Conservation (phyloP, 768 basidiomycete species). For the Daedaleopsis nitida region DNA sequence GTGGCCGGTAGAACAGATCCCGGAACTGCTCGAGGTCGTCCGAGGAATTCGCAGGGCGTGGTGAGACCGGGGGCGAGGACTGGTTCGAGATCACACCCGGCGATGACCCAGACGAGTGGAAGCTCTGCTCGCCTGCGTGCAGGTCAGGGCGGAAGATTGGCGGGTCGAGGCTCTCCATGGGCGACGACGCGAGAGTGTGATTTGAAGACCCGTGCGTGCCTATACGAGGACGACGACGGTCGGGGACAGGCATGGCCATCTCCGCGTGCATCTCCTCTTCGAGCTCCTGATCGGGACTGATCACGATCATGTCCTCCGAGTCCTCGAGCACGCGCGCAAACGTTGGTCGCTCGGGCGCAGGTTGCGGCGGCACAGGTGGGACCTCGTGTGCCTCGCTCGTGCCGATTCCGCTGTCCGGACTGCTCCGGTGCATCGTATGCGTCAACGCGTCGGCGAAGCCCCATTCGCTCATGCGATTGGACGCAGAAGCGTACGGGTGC, state of each 20-base stretch:
- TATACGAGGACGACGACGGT: constrained; percentile 15
- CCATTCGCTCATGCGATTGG: constrained; percentile 47
- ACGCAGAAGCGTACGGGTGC: constrained; percentile 27
- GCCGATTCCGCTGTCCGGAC: constrained; percentile 49
- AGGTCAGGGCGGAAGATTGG: constrained; percentile 26
- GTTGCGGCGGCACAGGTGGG: neutral
- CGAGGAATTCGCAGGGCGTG: constrained; percentile 56
- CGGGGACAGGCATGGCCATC: neutral
- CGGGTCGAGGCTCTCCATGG: constrained; percentile 26
- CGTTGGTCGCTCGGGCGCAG: neutral
- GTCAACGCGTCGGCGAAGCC: constrained; percentile 67
- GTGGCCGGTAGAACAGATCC: constrained; percentile 70
- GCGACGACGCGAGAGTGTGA: constrained; percentile 31
- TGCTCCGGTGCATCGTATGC: constrained; percentile 38
- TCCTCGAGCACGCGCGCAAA: constrained; percentile 7
- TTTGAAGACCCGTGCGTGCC: constrained; percentile 20
- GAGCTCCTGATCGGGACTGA: constrained; percentile 1
- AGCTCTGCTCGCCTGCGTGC: constrained; percentile 11
- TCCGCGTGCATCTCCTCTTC: constrained; percentile 5
- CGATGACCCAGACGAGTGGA: constrained; percentile 28
- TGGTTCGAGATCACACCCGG: constrained; percentile 32
- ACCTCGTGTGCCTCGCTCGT: constrained; percentile 39
- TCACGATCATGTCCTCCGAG: constrained; percentile 6
- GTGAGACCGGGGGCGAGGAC: constrained; percentile 44
- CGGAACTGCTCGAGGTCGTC: constrained; percentile 76